Base-by-base conservation (phyloP, 345 rosid genomes). In the Cardamine occulta region DNA sequence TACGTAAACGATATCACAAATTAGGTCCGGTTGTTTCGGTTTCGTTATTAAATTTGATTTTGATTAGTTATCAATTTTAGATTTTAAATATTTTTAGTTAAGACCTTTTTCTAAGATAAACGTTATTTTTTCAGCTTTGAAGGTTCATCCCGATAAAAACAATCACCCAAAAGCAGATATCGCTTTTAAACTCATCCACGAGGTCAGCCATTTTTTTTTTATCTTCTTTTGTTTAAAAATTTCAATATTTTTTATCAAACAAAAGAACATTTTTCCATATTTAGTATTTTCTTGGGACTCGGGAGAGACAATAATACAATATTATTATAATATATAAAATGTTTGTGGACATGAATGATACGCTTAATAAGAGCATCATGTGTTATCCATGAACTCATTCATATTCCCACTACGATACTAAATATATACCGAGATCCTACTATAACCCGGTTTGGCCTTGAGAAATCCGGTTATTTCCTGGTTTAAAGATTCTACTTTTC, bases 61-160 rank as follows among this genome's bases (percentile, higher is more conserved):
- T 21, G 13, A 49, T 29, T 75, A 35, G 4, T 49, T 24, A 14
- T 54, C 35, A 35, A 23, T 14, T 9, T 8, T 64, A 17, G 19
- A 17, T 23, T 11, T n/a, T 57, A 47, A 10, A 17, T 66, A 13
- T 23, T 21, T 68, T 1, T 53, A 70, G 48, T 7, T 18, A 2
- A 18, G 63, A n/a, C 19, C 0, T 4, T 44, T 29, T 24, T 2
- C 15, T 61, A 17, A 35, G 21, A 53, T 26, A 32, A 14, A 21
- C 34, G 15, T 54, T 15, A 19, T 40, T 45, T 65, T 18, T 18
- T 70, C 87, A 92, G 99, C 97, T 78, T 74, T 95, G 86, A 96
- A 87, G 77, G 82, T 90, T 83, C 99, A 95, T 71, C 99, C 99
- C 0, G 99, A 95, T 73, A 95, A 95, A 87, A 95, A 95, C 75